Evolutionary conservation across 2,329 filamentous ascomycete species (phyloP).

Genomic region (Trichoderma koningii): DNA sequence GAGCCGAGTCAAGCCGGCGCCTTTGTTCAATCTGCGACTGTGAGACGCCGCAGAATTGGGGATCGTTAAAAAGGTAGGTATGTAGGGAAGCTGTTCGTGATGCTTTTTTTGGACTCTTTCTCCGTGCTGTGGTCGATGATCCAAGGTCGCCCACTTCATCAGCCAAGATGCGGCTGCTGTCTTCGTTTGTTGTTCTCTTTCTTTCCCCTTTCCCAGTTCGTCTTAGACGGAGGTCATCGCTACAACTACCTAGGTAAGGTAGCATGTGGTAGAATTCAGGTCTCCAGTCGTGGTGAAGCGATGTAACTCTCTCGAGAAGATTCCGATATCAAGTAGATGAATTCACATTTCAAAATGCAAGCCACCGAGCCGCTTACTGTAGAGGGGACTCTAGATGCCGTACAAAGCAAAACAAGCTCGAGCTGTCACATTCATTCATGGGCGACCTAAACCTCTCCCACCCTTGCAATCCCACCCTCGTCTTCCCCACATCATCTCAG

Average conservation of each 20-base stretch:
- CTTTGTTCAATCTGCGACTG: neutral
- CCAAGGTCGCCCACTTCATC: too few relatives aligned
- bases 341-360: neutral
- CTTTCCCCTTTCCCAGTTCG: too few relatives aligned
- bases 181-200: too few relatives aligned
- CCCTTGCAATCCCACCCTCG: neutral
- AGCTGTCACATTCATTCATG: neutral
- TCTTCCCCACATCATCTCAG: conserved; percentile 16
- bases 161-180: too few relatives aligned
- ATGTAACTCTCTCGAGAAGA: neutral
- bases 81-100: neutral
- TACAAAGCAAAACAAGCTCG: neutral
- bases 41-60: neutral
- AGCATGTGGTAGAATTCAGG: neutral
- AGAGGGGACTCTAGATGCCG: neutral
- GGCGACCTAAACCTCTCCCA: too few relatives aligned
- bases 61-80: too few relatives aligned
- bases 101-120: neutral
- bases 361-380: neutral
- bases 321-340: too few relatives aligned
- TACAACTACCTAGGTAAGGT: too few relatives aligned
- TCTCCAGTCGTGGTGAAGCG: neutral
- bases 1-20: neutral
- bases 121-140: too few relatives aligned
- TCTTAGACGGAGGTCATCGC: neutral